Conservation (phyloP, 257 asterid genomes). For the Salvia miltiorrhiza region DNA sequence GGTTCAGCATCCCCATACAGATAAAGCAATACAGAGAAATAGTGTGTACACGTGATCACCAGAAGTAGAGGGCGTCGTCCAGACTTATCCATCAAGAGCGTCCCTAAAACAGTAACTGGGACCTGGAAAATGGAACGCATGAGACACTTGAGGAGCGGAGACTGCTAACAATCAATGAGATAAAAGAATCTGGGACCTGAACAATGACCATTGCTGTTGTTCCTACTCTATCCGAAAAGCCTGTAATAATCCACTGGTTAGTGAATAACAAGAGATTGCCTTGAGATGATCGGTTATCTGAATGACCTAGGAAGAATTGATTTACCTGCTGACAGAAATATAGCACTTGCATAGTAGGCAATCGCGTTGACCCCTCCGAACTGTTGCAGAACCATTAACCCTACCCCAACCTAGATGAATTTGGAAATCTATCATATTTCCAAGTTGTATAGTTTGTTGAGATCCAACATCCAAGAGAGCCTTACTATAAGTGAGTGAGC, state of each 20-base stretch:
- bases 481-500: conserved; percentile 76
- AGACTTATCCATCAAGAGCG: conserved; percentile 73
- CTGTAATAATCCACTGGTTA: conserved; percentile 37
- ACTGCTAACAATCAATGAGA: background rate
- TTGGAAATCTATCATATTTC: background rate
- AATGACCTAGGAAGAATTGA: background rate
- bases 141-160: background rate
- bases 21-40: background rate
- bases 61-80: conserved; percentile 77
- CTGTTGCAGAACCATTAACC: conserved; percentile 88
- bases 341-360: conserved; percentile 80
- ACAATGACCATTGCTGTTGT: conserved; percentile 78
- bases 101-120: conserved; percentile 70
- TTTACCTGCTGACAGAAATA: conserved; percentile 77
- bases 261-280: background rate
- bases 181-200: conserved; percentile 38
- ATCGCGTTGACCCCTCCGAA: conserved; percentile 88
- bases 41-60: conserved; percentile 33
- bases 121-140: conserved; percentile 45
- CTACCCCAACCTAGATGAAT: conserved; percentile 74
- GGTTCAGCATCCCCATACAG: background rate
- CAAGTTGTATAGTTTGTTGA: background rate
- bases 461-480: background rate
- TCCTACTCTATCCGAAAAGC: conserved; percentile 65
- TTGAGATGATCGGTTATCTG: background rate